Evolutionary conservation across 257 asterid species (phyloP).

Genomic region (Perilla frutescens): DNA sequence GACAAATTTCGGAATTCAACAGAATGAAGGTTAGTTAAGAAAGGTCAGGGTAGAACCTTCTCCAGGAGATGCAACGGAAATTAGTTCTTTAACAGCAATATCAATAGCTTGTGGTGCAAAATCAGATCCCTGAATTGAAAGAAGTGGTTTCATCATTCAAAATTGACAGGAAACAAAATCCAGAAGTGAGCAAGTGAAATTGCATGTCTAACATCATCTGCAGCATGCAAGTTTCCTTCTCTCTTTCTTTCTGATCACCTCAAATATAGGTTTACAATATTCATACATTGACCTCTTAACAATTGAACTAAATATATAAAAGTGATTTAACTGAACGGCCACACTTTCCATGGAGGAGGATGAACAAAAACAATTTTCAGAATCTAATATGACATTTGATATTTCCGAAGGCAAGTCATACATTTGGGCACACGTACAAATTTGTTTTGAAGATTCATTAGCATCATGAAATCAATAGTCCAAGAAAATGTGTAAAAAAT

Average conservation of each 20-base stretch:
- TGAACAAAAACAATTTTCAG: not conserved
- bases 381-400: not conserved
- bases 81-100: constrained; percentile 70
- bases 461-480: not conserved
- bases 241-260: not conserved
- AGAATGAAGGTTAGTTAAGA: constrained; percentile 12
- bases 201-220: not conserved
- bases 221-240: not conserved
- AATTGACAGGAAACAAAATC: constrained; percentile 4
- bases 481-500: not conserved
- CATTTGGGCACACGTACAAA: not conserved
- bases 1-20: constrained; percentile 30
- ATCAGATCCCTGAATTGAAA: constrained; percentile 63
- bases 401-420: constrained; percentile 7
- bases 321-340: not conserved
- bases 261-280: constrained; percentile 8
- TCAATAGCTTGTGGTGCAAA: constrained; percentile 76
- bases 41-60: constrained; percentile 54
- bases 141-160: constrained; percentile 26
- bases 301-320: constrained; percentile 3
- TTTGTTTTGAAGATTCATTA: not conserved
- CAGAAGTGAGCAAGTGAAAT: not conserved
- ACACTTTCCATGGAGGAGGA: not conserved
- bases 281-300: constrained; percentile 23
- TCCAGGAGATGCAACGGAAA: constrained; percentile 65